Evolutionary conservation across 805 yeast species (phyloP).

Genomic region (Kuraishia borneana): DNA sequence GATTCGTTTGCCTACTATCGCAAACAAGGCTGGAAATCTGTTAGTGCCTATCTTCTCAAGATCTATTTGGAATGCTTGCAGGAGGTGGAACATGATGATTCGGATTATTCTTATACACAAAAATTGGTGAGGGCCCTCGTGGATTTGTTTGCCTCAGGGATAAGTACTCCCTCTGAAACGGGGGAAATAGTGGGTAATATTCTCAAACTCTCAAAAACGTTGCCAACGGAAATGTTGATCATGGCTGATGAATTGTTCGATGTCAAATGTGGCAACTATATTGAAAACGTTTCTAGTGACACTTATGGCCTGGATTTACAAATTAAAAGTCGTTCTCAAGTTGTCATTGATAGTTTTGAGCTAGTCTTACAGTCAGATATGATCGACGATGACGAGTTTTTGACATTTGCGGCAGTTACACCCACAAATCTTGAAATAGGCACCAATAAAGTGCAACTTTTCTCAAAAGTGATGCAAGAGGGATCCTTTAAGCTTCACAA

Average conservation of each 20-base stretch:
- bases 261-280: slow-evolving; percentile 22
- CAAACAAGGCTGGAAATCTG: slow-evolving; percentile 61
- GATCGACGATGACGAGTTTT: slow-evolving; percentile 4
- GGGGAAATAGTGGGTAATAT: slow-evolving; percentile 10
- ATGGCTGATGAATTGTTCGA: slow-evolving; percentile 22
- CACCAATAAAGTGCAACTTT: slow-evolving; percentile 4
- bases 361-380: slow-evolving; percentile 6
- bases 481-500: slow-evolving; percentile 11
- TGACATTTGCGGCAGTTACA: slow-evolving; percentile 3
- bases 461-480: slow-evolving; percentile 9
- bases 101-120: slow-evolving; percentile 1
- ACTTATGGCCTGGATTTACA: slow-evolving; percentile 23
- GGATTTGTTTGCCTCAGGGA: slow-evolving; percentile 22
- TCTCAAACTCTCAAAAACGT: slow-evolving; percentile 5
- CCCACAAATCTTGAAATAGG: neutral
- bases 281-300: slow-evolving; percentile 24
- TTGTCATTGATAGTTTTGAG: slow-evolving; percentile 5
- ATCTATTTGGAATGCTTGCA: slow-evolving; percentile 62
- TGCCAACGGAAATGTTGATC: slow-evolving; percentile 5
- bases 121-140: slow-evolving; percentile 26
- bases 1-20: slow-evolving; percentile 61
- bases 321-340: slow-evolving; percentile 16
- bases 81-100: slow-evolving; percentile 16
- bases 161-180: slow-evolving; percentile 7
- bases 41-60: slow-evolving; percentile 57